phyloP scores from a whole-genome alignment of 306 rosid genomes.

The Mimosa bimucronata region DNA sequence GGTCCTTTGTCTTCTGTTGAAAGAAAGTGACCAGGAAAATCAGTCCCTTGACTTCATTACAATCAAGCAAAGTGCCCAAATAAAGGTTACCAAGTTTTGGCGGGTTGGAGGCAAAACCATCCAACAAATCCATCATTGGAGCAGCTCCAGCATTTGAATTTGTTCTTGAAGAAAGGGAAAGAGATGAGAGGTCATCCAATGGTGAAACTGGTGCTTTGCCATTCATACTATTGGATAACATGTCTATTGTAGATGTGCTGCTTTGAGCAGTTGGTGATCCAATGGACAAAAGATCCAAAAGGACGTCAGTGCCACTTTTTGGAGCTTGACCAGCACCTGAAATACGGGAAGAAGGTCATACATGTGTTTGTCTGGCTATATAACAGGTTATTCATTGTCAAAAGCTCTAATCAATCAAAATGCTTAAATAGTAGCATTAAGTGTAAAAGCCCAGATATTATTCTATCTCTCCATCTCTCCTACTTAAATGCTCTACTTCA shows the following conservation, averaged over 20 bases:
- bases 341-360: conserved; percentile 14
- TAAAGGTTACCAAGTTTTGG: conserved; percentile 47
- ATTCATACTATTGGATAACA: conserved; percentile 45
- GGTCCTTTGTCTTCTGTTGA: conserved; percentile 59
- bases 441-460: background rate
- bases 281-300: conserved; percentile 67
- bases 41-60: conserved; percentile 15
- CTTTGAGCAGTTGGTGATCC: conserved; percentile 58
- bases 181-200: conserved; percentile 63
- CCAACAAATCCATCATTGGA: conserved; percentile 65
- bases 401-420: background rate
- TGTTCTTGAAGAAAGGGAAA: conserved; percentile 50
- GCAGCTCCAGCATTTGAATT: conserved; percentile 53
- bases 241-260: conserved; percentile 48
- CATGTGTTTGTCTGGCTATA: background rate
- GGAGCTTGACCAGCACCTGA: conserved; percentile 48
- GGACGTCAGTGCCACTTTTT: conserved; percentile 58
- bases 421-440: background rate
- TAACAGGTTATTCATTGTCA: background rate
- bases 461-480: conserved; percentile 14
- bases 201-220: conserved; percentile 50
- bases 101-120: conserved; percentile 54
- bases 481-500: background rate
- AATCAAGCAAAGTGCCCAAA: conserved; percentile 19
- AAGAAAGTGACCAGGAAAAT: conserved; percentile 19